Percentiles rank a stretch among this genome's conserved stretches.
Conservation (phyloP, 768 basidiomycete species). For the Kwoniella shandongensis region DNA sequence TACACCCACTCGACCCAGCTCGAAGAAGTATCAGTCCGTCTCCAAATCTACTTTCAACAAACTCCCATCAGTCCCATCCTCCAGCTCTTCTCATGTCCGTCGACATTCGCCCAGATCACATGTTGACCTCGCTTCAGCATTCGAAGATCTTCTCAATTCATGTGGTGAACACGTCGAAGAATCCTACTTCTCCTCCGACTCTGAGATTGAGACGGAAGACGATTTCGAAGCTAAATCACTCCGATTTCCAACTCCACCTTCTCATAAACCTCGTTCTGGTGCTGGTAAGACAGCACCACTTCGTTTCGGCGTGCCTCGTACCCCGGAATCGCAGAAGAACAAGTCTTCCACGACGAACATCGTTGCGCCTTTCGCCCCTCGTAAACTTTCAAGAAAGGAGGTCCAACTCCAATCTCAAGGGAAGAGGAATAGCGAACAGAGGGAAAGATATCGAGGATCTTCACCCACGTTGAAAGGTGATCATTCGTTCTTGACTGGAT, state of each 20-base stretch:
- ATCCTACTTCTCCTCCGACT: conserved; percentile 1
- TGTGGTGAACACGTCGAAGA: conserved; percentile 35
- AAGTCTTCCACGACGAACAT: not conserved
- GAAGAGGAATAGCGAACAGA: too few species aligned
- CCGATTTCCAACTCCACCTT: conserved; percentile 16
- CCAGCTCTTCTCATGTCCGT: not conserved
- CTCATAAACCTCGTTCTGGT: conserved; percentile 4
- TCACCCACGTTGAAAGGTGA: conserved; percentile 12
- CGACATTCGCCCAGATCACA: conserved; percentile 18
- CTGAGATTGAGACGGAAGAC: not conserved
- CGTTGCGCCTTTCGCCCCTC: not conserved
- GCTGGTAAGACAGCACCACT: not conserved
- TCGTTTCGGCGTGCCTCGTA: not conserved
- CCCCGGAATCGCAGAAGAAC: conserved; percentile 11
- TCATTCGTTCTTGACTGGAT: conserved; percentile 17
- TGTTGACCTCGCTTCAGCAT: conserved; percentile 27
- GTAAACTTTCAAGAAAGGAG: too few species aligned
- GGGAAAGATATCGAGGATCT: too few species aligned
- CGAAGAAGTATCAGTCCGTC: not conserved
- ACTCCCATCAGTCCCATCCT: too few species aligned
- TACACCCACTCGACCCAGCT: conserved; percentile 11
- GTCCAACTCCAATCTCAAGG: not conserved
- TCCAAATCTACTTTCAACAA: not conserved
- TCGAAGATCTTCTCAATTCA: conserved; percentile 28
- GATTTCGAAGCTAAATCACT: conserved; percentile 10